phyloP scores from a whole-genome alignment of 805 yeast genomes.

The Myxozyma kluyveri region DNA sequence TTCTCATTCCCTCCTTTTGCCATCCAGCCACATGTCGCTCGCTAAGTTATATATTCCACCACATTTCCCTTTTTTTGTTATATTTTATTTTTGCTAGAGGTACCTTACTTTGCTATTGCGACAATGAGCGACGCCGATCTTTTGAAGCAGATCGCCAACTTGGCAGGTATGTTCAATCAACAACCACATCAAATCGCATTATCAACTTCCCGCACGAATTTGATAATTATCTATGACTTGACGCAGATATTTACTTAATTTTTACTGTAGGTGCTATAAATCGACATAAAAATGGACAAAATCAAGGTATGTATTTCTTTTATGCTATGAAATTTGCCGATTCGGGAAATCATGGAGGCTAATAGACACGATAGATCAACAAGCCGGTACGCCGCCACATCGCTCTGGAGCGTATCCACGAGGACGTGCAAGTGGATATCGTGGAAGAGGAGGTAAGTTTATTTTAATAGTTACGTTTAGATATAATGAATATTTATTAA shows the following conservation, averaged over 20 bases:
- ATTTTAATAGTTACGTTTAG: background rate
- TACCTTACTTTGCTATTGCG: background rate
- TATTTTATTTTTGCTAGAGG: background rate
- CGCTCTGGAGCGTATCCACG: background rate
- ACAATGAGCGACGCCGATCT: constrained; percentile 30
- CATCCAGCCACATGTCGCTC: too few relatives aligned
- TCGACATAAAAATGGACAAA: constrained; percentile 24
- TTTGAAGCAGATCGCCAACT: constrained; percentile 27
- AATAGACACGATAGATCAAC: too few relatives aligned
- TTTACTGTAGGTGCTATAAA: constrained; percentile 28
- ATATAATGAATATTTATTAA: too few relatives aligned
- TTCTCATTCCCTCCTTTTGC: too few relatives aligned
- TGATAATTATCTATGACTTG: background rate
- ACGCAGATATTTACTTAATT: background rate
- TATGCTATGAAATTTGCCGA: too few relatives aligned
- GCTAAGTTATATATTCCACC: too few relatives aligned
- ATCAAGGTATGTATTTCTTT: background rate
- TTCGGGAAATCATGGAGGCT: too few relatives aligned
- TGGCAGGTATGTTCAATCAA: constrained; percentile 31
- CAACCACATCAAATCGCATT: too few relatives aligned
- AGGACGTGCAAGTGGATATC: background rate
- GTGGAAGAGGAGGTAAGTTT: background rate
- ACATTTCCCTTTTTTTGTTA: background rate
- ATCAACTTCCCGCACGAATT: background rate
- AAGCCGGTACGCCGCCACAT: too few relatives aligned